Evolutionary conservation across 225 moss, liverwort and hornwort species (phyloP), one percentile per base, ranked within the genome.

Genomic region (Thuidium tamariscinum): DNA sequence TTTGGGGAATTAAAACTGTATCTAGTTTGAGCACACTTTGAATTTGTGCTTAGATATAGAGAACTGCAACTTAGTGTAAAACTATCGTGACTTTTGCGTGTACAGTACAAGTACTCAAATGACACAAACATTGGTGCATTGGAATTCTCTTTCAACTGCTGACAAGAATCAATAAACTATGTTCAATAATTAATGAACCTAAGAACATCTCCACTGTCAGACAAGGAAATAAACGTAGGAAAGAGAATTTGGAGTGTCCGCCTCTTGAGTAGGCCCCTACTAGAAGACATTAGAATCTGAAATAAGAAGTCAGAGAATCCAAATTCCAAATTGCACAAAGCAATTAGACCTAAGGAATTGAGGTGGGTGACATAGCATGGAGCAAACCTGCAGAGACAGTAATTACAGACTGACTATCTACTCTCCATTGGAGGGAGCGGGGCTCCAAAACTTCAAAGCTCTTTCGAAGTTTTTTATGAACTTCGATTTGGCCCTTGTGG

Each of bases 321-420:
- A 3, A 21, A 39, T 68, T 25, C 13, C 13, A 66, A 66, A 51
- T 51, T 37, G 21, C 2, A 36, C 1, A 12, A 66, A 37, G 7
- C 0, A 36, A 1, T 11, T 0, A 11, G 3, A 36, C 1, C 1
- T 1, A 0, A 0, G 3, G n/a, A n/a, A n/a, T n/a, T 66, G 0
- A 8, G 0, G 2, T 1, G 0, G 12, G 22, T 37, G 67, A 67
- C 1, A 1, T 25, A 6, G 13, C 14, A 69, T 3, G 0, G 1
- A 41, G 8, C 13, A 41, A 41, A 4, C 14, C 0, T 5, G 2
- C 2, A 25, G 0, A 41, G 26, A 42, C 0, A 69, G 0, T 69
- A 69, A 15, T 69, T 42, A 15, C 0, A 69, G 0, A 69, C 5
- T 69, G 0, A 69, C 5, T 69, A 8, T 41, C 2, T 39, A 1